A percentile compares a stretch with the other conserved stretches of the same genome.
Evolutionary conservation across 352 stramenopile genomes (phyloP).

Genomic region (Globisporangium orthogonon): DNA sequence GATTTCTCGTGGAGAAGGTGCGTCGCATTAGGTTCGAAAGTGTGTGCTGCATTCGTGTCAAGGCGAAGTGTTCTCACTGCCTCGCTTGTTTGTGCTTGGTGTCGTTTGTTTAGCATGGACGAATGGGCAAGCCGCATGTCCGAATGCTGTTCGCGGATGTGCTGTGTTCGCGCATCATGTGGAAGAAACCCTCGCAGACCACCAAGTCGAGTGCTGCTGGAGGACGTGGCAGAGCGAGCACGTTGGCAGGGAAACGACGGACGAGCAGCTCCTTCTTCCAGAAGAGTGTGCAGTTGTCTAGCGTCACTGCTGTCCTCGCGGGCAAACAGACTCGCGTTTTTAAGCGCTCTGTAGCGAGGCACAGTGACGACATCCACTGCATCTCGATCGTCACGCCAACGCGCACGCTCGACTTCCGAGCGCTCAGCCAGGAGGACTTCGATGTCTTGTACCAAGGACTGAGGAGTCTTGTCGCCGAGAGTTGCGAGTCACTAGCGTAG

Average conservation of each 20-base stretch:
- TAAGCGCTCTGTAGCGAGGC: conserved; percentile 17
- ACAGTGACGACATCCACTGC: conserved; percentile 21
- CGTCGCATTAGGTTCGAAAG: neutral
- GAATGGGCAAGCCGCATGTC: conserved; percentile 29
- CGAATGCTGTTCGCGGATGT: conserved; percentile 30
- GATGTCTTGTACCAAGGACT: conserved; percentile 27
- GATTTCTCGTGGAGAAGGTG: conserved; percentile 44
- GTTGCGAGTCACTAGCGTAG: neutral
- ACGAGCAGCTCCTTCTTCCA: conserved; percentile 18
- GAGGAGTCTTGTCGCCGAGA: conserved; percentile 20
- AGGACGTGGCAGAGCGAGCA: conserved; percentile 5
- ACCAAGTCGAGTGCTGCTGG: neutral
- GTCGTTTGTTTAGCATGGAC: conserved; percentile 21
- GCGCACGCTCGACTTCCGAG: conserved; percentile 37
- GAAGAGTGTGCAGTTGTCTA: conserved; percentile 23
- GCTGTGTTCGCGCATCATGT: conserved; percentile 28
- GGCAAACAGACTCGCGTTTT: conserved; percentile 40
- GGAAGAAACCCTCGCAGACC: conserved; percentile 23
- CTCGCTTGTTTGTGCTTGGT: neutral
- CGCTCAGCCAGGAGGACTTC: conserved; percentile 24
- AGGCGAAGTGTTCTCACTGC: neutral
- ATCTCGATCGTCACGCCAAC: conserved; percentile 32
- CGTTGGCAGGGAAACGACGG: neutral
- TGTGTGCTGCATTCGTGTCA: neutral
- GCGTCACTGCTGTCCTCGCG: conserved; percentile 25